phyloP scores from a whole-genome alignment of 2,329 filamentous ascomycete species.

The Phyllosticta ampelicida region DNA sequence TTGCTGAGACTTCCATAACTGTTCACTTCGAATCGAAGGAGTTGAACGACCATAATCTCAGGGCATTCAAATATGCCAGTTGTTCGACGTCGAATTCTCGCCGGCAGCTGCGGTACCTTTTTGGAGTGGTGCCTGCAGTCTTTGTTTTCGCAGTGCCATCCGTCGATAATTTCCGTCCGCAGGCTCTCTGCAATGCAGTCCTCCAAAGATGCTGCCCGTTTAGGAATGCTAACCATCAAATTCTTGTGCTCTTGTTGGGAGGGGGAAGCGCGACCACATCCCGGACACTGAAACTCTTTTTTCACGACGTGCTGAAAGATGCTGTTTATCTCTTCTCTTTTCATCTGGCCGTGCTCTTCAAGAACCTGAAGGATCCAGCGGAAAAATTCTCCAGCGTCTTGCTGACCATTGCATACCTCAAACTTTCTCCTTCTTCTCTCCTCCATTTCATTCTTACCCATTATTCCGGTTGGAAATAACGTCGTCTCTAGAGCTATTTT shows the following conservation, averaged over 20 bases:
- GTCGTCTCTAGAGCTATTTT: background rate
- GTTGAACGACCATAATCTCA: conserved; percentile 13
- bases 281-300: background rate
- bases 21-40: conserved; percentile 11
- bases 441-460: background rate
- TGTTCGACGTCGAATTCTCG: background rate
- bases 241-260: no score
- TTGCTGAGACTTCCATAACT: background rate
- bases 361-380: background rate
- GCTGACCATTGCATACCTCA: background rate
- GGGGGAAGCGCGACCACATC: background rate
- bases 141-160: background rate
- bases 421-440: background rate
- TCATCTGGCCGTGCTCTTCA: background rate
- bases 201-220: background rate
- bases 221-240: no score
- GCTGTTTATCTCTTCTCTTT: background rate
- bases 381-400: background rate
- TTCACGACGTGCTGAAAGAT: background rate
- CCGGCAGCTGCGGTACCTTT: no score
- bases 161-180: background rate
- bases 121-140: background rate
- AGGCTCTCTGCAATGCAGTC: background rate
- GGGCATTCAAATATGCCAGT: conserved; percentile 9
- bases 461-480: background rate